phyloP scores from a whole-genome alignment of 78 protist species.

The Dictyostelium capitatum region DNA sequence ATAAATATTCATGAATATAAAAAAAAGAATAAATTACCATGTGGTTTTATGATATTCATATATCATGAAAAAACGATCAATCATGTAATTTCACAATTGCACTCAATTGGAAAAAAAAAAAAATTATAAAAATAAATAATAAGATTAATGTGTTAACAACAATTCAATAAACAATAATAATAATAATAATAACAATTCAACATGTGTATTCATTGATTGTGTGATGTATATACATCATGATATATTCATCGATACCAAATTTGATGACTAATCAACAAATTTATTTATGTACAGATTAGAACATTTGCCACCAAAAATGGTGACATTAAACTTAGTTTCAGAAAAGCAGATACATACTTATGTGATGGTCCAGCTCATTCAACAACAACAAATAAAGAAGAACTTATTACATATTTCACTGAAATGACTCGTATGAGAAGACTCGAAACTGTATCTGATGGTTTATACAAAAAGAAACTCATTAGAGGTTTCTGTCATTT shows the following conservation, averaged over 20 bases:
- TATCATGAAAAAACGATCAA: too few relatives aligned
- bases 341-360: conserved; percentile 43
- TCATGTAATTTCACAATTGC: too few relatives aligned
- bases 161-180: not conserved
- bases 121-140: too few relatives aligned
- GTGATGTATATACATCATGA: too few relatives aligned
- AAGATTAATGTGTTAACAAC: too few relatives aligned
- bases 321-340: conserved; percentile 51
- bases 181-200: not conserved
- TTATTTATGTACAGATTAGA: not conserved
- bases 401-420: conserved; percentile 52
- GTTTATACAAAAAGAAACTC: conserved; percentile 89
- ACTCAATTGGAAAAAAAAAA: too few relatives aligned
- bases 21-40: not conserved
- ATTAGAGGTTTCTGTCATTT: conserved; percentile 98
- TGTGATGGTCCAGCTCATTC: conserved; percentile 74
- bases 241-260: too few relatives aligned
- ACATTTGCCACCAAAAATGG: conserved; percentile 58
- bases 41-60: too few relatives aligned
- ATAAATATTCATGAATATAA: not conserved
- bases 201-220: too few relatives aligned
- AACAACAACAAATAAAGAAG: conserved; percentile 65
- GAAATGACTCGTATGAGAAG: conserved; percentile 81
- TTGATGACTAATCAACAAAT: too few relatives aligned
- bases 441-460: conserved; percentile 84